Evolutionary conservation across 2,329 filamentous ascomycete genomes (phyloP), one percentile per base, ranked within the genome.

Genomic region (Myrmaecium sp.): DNA sequence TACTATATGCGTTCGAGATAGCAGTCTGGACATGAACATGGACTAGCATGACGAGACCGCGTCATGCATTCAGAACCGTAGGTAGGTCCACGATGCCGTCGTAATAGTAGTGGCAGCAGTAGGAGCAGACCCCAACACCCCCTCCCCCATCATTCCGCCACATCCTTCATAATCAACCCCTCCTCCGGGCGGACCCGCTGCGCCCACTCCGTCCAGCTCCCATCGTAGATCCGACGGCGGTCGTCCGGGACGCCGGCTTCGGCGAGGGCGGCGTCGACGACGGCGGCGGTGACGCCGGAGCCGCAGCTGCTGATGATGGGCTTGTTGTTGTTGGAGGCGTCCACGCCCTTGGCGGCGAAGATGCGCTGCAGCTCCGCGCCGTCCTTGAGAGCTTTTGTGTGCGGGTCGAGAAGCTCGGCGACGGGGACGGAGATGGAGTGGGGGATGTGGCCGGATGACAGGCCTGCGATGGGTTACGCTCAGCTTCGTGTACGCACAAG

Each of bases 181-280:
- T 78, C 73, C 3, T 63, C 59, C 14, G 68, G 60, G 31, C 59
- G 59, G 21, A 74, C 69, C 30, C 71, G 58, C 42, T 76, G 72
- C 19, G 72, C 73, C 70, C 72, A 78, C 72, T 62, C 92, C 67
- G 89, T 95, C 89, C 89, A 98, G 52, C 84, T 93, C 25, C 89
- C 89, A 50, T 98, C 89, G 44, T 98, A 98, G 13, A 98, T 63
- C 45, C 67, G 74, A 38, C 80, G 69, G 29, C 68, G 67, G 33
- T 73, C 65, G 4, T 68, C 59, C 2, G 77, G 79, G 44, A 72
- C 84, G 2, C 73, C 74, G 13, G 84, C 81, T 50, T 82, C 73
- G 16, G 69, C 70, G 28, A 98, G 56, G 2, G 83, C 89, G 19
- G 83, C 76, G 46, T 98, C 89, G 21, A 98, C 70, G 22, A 94